Conservation (phyloP, 208 protist species). For the Acanthamoeba sp. region DNA sequence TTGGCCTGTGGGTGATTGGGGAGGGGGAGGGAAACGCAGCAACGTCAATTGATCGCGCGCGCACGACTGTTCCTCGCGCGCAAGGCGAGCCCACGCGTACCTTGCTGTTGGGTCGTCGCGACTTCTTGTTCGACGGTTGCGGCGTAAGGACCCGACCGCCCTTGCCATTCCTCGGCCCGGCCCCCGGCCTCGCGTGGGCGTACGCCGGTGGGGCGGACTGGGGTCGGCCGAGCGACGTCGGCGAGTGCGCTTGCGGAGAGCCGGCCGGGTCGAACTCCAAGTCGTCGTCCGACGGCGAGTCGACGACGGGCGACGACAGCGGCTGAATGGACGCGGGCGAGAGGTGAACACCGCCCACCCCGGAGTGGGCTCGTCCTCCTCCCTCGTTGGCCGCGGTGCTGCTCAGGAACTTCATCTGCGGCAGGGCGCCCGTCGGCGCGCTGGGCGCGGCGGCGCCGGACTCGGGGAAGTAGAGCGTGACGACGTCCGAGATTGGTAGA, state of each 20-base stretch:
- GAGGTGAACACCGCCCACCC: neutral
- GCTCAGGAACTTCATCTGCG: slow-evolving; percentile 28
- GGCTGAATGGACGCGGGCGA: slow-evolving; percentile 21
- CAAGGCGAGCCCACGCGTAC: neutral
- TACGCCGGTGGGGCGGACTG: too few species aligned
- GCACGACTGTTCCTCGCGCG: too few species aligned
- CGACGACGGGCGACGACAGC: neutral
- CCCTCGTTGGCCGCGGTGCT: neutral
- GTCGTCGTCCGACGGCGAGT: slow-evolving; percentile 34
- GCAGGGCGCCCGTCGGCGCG: neutral
- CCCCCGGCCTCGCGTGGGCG: neutral
- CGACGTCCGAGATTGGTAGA: slow-evolving; percentile 46
- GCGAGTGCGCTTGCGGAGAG: too few species aligned
- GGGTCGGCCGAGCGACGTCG: too few species aligned
- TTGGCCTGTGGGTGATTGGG: too few species aligned
- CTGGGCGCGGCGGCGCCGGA: neutral
- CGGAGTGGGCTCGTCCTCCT: neutral
- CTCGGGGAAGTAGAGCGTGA: slow-evolving; percentile 45
- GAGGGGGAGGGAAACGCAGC: too few species aligned
- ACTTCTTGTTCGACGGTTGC: neutral
- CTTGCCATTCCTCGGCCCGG: neutral
- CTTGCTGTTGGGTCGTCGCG: neutral
- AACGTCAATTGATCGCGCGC: too few species aligned
- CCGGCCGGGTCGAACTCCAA: neutral
- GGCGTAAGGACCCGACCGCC: neutral